Conservation (phyloP, 352 stramenopile genomes). For the Phytopythium delawarense region DNA sequence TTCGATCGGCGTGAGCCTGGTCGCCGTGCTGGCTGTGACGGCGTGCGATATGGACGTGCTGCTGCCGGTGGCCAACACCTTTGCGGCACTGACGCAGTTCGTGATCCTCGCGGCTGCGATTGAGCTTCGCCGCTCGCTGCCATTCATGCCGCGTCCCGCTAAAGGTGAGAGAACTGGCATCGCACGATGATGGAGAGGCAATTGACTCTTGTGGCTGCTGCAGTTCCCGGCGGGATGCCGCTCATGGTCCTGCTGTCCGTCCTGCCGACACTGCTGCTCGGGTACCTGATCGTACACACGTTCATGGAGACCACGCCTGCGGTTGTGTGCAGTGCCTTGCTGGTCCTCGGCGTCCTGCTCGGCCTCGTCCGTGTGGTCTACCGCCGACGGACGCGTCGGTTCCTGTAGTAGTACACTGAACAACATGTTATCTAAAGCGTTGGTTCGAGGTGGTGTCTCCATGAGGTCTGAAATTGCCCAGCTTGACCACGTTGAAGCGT, state of each 20-base stretch:
- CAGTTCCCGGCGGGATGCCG: conserved; percentile 22
- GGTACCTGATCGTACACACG: conserved; percentile 14
- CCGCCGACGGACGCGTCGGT: background rate
- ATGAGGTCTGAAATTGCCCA: too few relatives aligned
- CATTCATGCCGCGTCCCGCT: conserved; percentile 50
- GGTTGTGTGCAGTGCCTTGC: conserved; percentile 7
- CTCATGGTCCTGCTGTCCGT: conserved; percentile 18
- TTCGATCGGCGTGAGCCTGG: conserved; percentile 22
- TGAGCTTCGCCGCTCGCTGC: conserved; percentile 61
- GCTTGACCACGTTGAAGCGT: too few relatives aligned
- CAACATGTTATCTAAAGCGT: background rate
- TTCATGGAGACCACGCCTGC: conserved; percentile 11
- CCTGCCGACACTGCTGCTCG: conserved; percentile 15
- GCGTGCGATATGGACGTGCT: conserved; percentile 40
- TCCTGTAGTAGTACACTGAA: background rate
- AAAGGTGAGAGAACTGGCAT: conserved; percentile 10
- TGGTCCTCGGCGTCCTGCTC: conserved; percentile 9
- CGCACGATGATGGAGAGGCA: too few relatives aligned
- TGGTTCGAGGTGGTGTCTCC: too few relatives aligned
- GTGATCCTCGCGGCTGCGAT: conserved; percentile 85
- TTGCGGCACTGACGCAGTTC: conserved; percentile 69
- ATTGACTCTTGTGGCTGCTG: background rate
- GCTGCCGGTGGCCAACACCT: conserved; percentile 75
- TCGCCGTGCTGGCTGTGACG: conserved; percentile 18
- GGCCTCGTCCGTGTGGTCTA: conserved; percentile 5